Conservation (phyloP, 257 asterid genomes). For the Eucommia ulmoides region DNA sequence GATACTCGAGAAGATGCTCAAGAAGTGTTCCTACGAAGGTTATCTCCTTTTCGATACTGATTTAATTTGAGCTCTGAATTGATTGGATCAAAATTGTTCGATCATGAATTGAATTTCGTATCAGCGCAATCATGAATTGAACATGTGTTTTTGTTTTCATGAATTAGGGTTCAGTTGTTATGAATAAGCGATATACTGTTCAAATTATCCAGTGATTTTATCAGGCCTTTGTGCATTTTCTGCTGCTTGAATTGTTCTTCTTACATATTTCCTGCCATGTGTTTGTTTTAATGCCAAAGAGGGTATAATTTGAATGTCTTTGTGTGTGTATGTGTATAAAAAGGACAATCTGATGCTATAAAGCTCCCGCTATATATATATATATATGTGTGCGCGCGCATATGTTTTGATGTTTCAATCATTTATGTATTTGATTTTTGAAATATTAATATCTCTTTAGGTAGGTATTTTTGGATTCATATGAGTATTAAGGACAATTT, state of each 20-base stretch:
- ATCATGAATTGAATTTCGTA: neutral
- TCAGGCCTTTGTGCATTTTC: neutral
- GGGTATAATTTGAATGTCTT: too few relatives aligned
- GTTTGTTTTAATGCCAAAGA: too few relatives aligned
- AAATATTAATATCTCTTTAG: neutral
- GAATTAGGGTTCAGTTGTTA: neutral
- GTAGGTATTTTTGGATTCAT: neutral
- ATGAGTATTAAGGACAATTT: too few relatives aligned
- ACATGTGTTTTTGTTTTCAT: neutral
- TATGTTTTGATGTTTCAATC: too few relatives aligned
- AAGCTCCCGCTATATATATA: too few relatives aligned
- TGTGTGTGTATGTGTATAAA: neutral
- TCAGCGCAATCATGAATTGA: neutral
- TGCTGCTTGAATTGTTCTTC: too few relatives aligned
- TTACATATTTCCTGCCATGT: too few relatives aligned
- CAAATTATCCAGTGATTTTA: neutral
- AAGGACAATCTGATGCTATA: too few relatives aligned
- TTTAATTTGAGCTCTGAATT: too few relatives aligned
- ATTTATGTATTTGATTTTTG: neutral
- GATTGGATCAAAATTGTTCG: too few relatives aligned
- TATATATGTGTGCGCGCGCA: too few relatives aligned
- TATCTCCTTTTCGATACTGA: neutral
- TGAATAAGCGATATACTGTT: too few relatives aligned
- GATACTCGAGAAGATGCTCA: conserved; percentile 97
- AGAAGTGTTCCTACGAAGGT: conserved; percentile 92